Conservation (phyloP, 2,329 filamentous ascomycete species). For the Colletotrichum godetiae region DNA sequence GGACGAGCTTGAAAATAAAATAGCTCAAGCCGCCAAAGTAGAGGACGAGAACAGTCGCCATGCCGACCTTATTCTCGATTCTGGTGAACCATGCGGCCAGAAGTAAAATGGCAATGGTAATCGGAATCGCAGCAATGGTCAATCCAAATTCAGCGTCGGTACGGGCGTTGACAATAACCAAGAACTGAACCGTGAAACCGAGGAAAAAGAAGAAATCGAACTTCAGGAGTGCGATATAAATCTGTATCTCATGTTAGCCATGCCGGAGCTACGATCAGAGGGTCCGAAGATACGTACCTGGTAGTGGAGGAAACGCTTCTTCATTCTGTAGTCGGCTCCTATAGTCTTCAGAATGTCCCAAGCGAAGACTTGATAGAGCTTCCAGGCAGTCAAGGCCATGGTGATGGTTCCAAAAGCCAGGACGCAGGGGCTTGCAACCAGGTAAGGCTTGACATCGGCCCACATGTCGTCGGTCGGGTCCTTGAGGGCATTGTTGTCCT, state of each 20-base stretch:
- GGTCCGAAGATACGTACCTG: conserved; percentile 72
- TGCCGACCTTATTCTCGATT: conserved; percentile 83
- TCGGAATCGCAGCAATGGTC: conserved; percentile 88
- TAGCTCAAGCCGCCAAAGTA: conserved; percentile 92
- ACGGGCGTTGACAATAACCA: conserved; percentile 84
- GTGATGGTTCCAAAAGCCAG: conserved; percentile 80
- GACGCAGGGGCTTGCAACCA: conserved; percentile 87
- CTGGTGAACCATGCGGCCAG: conserved; percentile 87
- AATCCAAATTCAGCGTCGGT: conserved; percentile 82
- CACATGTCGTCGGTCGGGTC: conserved; percentile 65
- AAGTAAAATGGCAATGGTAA: conserved; percentile 90
- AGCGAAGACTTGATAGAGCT: conserved; percentile 97
- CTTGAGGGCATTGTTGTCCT: conserved; percentile 46
- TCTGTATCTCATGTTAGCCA: conserved; percentile 60
- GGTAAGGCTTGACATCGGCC: conserved; percentile 76
- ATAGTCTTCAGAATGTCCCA: conserved; percentile 99
- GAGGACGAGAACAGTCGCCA: conserved; percentile 81
- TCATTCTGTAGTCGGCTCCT: conserved; percentile 95
- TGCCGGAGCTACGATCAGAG: not conserved
- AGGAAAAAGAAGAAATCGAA: conserved; percentile 99
- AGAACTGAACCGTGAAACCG: conserved; percentile 97
- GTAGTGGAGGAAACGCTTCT: conserved; percentile 94
- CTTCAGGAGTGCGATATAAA: conserved; percentile 97
- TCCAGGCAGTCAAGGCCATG: conserved; percentile 87
- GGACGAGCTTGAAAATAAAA: conserved; percentile 97